Base-by-base conservation (phyloP, 1,284 basidiomycete genomes). In the Waitea zeae region DNA sequence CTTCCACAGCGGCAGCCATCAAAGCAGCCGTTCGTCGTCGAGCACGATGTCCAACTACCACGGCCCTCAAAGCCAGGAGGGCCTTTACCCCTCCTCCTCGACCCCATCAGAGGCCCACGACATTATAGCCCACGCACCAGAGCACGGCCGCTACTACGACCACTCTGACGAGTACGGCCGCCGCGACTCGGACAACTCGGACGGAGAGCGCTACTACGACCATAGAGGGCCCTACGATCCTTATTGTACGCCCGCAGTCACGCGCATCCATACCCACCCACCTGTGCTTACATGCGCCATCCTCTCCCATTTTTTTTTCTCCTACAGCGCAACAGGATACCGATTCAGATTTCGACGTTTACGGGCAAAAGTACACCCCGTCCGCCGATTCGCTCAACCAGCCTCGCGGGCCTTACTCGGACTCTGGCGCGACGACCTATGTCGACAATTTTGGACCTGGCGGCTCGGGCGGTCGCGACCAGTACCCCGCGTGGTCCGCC, bases 401-500 rank as follows among this genome's bases (percentile, higher is more conserved):
- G 6, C 63, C 63, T 12, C 65, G 70, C 27, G 56, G 68, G 49
- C 67, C 61, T n/a, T 57, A 66, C 22, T 68, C 71, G 2, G 75
- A 79, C 30, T 64, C 69, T 5, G 69, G 70, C 20, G 68, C 68
- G 13, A 72, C 75, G 0, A 70, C 72, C 0, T 70, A 70, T 42
- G 52, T 61, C 39, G 72, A 84, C 45, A 65, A 67, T 42, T n/a
- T n/a, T n/a, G n/a, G n/a, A n/a, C n/a, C n/a, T n/a, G 56, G 55
- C 5, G 53, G 63, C 3, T 53, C 61, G 17, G 64, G 65, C 34
- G 58, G 57, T 5, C 68, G 69, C 31, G 88, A 93, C 46, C 71
- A 83, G 13, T 92, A 93, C 46, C 89, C 93, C 0, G 88, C 90
- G 0, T 97, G 95, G 93, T 78, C 78, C 12, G 59, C 77, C 29